Conservation (phyloP, 192 early-diverging fungal genomes). For the Diversispora eburnea region DNA sequence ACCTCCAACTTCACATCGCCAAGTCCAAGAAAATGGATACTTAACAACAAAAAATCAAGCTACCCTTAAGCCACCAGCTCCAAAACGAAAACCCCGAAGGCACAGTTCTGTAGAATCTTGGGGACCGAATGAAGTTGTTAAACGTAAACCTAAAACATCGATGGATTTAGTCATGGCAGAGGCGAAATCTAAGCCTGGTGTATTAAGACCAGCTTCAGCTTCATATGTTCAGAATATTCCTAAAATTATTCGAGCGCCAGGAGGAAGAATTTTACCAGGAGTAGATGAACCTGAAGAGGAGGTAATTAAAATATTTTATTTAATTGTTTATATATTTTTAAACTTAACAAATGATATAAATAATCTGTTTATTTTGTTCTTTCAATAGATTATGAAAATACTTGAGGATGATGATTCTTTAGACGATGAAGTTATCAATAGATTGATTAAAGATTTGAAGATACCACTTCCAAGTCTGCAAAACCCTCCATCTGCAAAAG, state of each 20-base stretch:
- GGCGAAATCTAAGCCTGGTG: constrained; percentile 11
- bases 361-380: neutral
- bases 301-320: constrained; percentile 10
- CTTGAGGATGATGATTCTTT: constrained; percentile 60
- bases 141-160: constrained; percentile 28
- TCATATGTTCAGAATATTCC: constrained; percentile 22
- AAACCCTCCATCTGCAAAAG: constrained; percentile 70
- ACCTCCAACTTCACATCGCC: constrained; percentile 26
- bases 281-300: constrained; percentile 41
- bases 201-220: constrained; percentile 16
- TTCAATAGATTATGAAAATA: constrained; percentile 54
- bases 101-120: constrained; percentile 29
- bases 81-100: constrained; percentile 20
- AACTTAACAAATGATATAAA: neutral
- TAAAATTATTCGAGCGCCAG: constrained; percentile 19
- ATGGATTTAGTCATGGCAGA: constrained; percentile 27
- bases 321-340: neutral
- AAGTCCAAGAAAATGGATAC: constrained; percentile 29
- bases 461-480: constrained; percentile 84
- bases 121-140: constrained; percentile 22
- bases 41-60: constrained; percentile 12
- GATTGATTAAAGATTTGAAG: constrained; percentile 83
- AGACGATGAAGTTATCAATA: constrained; percentile 80
- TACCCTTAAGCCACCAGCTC: constrained; percentile 24
- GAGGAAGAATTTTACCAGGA: constrained; percentile 22